These are phyloP conservation scores for Sporothrix pseudoabietina DNA, from an alignment of 2,329 filamentous ascomycete species.

Conservation along the genomic window DNA sequence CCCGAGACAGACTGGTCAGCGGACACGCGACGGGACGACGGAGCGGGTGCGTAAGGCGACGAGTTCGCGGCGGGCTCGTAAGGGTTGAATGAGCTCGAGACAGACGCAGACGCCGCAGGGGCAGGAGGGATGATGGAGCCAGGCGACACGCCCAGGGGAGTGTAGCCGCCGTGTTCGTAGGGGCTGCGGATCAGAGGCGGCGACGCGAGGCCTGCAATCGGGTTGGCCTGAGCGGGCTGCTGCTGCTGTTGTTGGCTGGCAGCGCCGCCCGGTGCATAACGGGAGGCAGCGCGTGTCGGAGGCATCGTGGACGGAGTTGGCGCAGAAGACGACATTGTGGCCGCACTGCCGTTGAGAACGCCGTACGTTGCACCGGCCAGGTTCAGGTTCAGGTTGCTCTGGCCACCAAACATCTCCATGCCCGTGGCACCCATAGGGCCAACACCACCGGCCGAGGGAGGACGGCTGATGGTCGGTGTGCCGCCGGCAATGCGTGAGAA, in stretches of 20 bases:
- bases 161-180: constrained; percentile 32
- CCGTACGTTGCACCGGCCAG: constrained; percentile 31
- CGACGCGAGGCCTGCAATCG: background rate
- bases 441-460: constrained; percentile 66
- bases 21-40: constrained; percentile 29
- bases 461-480: constrained; percentile 72
- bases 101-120: background rate
- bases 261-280: constrained; percentile 50
- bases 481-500: constrained; percentile 81
- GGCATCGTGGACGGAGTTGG: constrained; percentile 42
- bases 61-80: constrained; percentile 35
- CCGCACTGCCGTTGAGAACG: constrained; percentile 37
- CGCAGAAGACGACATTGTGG: background rate
- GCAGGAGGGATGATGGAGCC: background rate
- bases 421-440: constrained; percentile 49
- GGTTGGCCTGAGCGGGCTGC: background rate
- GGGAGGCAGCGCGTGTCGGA: constrained; percentile 52
- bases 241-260: background rate
- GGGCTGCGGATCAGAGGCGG: constrained; percentile 31
- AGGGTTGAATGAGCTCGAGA: constrained; percentile 30
- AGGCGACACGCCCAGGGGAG: constrained; percentile 22
- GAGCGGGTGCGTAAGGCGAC: constrained; percentile 7
- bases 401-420: constrained; percentile 73
- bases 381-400: constrained; percentile 31
- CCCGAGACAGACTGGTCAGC: constrained; percentile 24